Percentiles rank a stretch among this genome's conserved stretches.
Conservation (phyloP, 768 basidiomycete species). For the Boletus pseudopeckii region DNA sequence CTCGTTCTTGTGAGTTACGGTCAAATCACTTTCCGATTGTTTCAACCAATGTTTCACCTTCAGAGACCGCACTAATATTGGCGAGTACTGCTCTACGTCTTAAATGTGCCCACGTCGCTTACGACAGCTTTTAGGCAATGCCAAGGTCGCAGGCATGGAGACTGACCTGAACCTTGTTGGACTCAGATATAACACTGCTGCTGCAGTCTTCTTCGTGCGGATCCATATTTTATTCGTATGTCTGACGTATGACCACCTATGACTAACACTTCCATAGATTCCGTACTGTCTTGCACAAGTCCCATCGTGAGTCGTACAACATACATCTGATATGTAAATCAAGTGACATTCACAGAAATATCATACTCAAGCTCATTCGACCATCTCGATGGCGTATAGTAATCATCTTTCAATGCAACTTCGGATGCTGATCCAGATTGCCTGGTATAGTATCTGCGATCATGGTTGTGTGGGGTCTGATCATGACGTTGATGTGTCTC, state of each 20-base stretch:
- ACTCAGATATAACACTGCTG: constrained; percentile 36
- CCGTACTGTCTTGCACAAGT: constrained; percentile 37
- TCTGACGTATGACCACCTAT: neutral
- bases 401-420: neutral
- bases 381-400: constrained; percentile 34
- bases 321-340: neutral
- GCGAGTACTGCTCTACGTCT: constrained; percentile 19
- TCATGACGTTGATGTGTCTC: constrained; percentile 38
- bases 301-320: constrained; percentile 33
- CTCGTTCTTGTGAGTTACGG: constrained; percentile 14
- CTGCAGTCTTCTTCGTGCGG: constrained; percentile 38
- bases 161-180: constrained; percentile 35
- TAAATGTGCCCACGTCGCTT: neutral
- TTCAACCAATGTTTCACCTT: neutral
- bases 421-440: constrained; percentile 2
- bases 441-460: constrained; percentile 34
- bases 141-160: constrained; percentile 45
- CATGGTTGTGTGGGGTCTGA: constrained; percentile 37
- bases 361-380: constrained; percentile 33
- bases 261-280: constrained; percentile 20
- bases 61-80: constrained; percentile 46
- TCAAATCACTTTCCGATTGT: neutral
- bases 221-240: neutral
- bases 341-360: constrained; percentile 27
- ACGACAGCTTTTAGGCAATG: constrained; percentile 32